Conservation (phyloP, 352 stramenopile species). For the Globisporangium heterothallicum region DNA sequence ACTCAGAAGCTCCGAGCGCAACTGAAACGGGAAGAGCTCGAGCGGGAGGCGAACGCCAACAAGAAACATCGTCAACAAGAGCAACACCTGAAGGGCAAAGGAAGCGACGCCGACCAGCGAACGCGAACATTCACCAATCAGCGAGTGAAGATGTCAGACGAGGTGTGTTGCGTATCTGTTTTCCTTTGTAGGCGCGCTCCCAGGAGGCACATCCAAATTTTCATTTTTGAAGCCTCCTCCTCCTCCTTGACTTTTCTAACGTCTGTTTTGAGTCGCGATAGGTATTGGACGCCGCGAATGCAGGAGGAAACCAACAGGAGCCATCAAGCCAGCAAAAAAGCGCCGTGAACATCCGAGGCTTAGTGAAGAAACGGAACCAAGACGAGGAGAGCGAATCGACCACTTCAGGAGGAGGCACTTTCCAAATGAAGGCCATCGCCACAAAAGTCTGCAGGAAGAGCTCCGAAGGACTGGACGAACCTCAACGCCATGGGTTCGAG, state of each 20-base stretch:
- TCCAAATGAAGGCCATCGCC: constrained; percentile 22
- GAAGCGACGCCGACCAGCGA: background rate
- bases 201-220: too few species aligned
- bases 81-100: background rate
- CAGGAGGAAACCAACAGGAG: background rate
- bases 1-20: constrained; percentile 35
- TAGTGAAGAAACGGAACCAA: constrained; percentile 6
- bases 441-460: constrained; percentile 17
- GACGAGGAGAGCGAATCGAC: constrained; percentile 10
- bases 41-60: constrained; percentile 8
- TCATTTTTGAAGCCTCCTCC: too few species aligned
- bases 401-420: background rate
- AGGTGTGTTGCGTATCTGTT: too few species aligned
- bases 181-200: too few species aligned
- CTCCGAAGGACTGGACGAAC: background rate
- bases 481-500: background rate
- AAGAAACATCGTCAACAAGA: constrained; percentile 7
- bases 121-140: background rate
- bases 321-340: background rate
- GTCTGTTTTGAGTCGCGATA: too few species aligned
- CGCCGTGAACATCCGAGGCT: constrained; percentile 14
- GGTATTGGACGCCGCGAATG: background rate
- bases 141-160: background rate
- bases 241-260: too few species aligned
- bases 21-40: constrained; percentile 27